These are phyloP conservation scores for Bolboschoenoplectus hybrid DNA, from an alignment of 202 grass and related monocot genomes.

Conservation along the genomic window DNA sequence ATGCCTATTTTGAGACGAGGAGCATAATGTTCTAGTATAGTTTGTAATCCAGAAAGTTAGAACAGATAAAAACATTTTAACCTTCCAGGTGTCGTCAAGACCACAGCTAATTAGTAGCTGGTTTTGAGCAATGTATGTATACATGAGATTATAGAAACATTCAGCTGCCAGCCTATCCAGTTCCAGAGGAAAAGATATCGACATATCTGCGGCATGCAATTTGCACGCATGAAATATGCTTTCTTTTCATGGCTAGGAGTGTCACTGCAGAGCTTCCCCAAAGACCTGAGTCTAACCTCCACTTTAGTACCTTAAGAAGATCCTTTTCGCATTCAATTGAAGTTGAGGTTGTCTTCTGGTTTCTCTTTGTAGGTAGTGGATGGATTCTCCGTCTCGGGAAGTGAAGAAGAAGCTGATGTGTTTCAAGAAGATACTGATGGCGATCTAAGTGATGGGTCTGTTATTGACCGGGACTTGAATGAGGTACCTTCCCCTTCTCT, in stretches of 20 bases:
- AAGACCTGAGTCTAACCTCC: background rate
- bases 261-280: background rate
- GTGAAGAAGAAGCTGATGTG: constrained; percentile 75
- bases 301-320: background rate
- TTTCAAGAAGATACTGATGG: constrained; percentile 75
- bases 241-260: background rate
- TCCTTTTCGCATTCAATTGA: background rate
- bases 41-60: background rate
- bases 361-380: constrained; percentile 60
- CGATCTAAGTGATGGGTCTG: constrained; percentile 62
- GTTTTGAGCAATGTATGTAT: background rate
- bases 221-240: background rate
- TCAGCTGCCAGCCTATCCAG: background rate
- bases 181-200: background rate
- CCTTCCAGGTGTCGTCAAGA: background rate
- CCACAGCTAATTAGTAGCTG: background rate
- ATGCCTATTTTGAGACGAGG: background rate
- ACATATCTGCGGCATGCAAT: background rate
- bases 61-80: constrained; percentile 1
- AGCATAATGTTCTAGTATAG: background rate
- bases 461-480: constrained; percentile 47
- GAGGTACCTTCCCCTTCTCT: constrained; percentile 42
- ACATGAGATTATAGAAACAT: background rate
- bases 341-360: constrained; percentile 12
- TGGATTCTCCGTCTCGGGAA: constrained; percentile 65